Evolutionary conservation across 768 basidiomycete species (phyloP), one percentile per base, ranked within the genome.

Genomic region (Suillus fuscotomentosus): DNA sequence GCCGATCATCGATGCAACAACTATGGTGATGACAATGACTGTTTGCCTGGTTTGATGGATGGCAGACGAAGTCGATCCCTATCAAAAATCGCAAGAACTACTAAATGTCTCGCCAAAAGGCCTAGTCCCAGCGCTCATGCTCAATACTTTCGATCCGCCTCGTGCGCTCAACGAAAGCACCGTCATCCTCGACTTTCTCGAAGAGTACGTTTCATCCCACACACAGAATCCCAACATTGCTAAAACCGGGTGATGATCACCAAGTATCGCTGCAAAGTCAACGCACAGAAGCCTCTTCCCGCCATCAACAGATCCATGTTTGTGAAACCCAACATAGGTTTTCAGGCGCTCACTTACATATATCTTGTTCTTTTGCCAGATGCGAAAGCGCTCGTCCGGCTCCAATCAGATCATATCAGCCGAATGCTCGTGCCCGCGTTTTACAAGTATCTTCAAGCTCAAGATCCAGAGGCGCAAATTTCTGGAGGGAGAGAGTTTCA

Each of bases 61-160:
- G 27, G 5, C 64, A 92, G 91, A 89, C 69, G 91, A 92, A 75
- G 89, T 92, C 36, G 89, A 92, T 74, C 90, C 91, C 24, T 94
- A 94, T 79, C 86, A 87, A 76, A 95, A 94, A 69, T 90, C 92
- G 0, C 74, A 85, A 57, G 91, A 91, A 39, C 83, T 95, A 24
- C 80, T 95, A 24, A 86, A 90, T 42, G 80, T 92, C 20, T 93
- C 91, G 17, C 91, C 92, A 1, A 92, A 91, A 69, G 92, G 93
- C 0, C 82, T 95, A 4, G 91, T 95, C 1, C 92, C 92, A 0
- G 91, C 82, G 0, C 69, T 91, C 36, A 84, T 81, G 68, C 73
- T 92, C 62, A 76, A 86, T 68, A 75, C 76, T 3, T 85, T 80
- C 65, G 72, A 71, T 56, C 88, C 87, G 0, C 85, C 89, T 0